Percentiles rank a stretch among this genome's conserved stretches.
These are phyloP conservation scores for Cerrena zonata DNA, from an alignment of 1,284 basidiomycete genomes.

Conservation along the genomic window DNA sequence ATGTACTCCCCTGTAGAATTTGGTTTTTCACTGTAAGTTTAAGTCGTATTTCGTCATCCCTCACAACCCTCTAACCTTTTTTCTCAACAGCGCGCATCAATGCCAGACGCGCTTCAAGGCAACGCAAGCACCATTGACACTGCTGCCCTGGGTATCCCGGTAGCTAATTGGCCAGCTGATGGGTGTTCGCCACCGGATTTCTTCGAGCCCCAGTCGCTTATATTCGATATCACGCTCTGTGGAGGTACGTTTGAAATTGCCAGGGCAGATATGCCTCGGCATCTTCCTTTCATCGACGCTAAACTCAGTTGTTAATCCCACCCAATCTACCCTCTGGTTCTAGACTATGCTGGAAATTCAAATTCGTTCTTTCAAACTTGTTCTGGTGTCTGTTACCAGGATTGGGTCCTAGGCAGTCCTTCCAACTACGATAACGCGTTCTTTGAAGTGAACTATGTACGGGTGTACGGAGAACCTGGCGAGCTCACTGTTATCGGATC, in stretches of 20 bases:
- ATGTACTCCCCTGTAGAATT: constrained; percentile 36
- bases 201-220: constrained; percentile 63
- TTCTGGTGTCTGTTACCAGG: constrained; percentile 60
- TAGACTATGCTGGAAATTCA: constrained; percentile 35
- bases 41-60: background rate
- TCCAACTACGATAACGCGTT: constrained; percentile 66
- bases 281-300: background rate
- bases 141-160: constrained; percentile 57
- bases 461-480: constrained; percentile 41
- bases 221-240: constrained; percentile 74
- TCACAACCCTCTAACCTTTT: constrained; percentile 1
- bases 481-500: constrained; percentile 24
- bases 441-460: constrained; percentile 66
- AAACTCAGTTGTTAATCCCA: background rate
- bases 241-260: constrained; percentile 45
- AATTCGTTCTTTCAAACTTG: constrained; percentile 61
- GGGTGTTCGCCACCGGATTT: constrained; percentile 55
- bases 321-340: constrained; percentile 3
- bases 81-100: constrained; percentile 45
- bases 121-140: constrained; percentile 58
- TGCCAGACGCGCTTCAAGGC: constrained; percentile 52
- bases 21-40: constrained; percentile 67
- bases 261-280: background rate
- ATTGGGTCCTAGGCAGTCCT: constrained; percentile 66
- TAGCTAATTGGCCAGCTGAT: constrained; percentile 59